Conservation (phyloP, 192 early-diverging fungal species). For the Rhizophagus clarus region DNA sequence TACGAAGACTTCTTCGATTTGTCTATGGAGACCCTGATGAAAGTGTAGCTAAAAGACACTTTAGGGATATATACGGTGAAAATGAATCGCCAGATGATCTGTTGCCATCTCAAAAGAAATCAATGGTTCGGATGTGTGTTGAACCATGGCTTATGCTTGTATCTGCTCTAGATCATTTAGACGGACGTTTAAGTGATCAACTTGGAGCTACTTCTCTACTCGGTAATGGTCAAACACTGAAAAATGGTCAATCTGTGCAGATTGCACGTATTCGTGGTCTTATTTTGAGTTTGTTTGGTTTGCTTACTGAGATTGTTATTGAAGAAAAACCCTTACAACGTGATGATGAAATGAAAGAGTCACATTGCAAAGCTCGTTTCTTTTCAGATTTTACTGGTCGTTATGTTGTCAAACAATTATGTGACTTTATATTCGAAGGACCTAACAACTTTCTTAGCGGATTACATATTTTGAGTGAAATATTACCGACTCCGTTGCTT, state of each 20-base stretch:
- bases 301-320: conserved; percentile 20
- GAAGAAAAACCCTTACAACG: not conserved
- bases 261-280: conserved; percentile 31
- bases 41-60: conserved; percentile 29
- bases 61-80: conserved; percentile 28
- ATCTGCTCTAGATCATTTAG: conserved; percentile 33
- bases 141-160: conserved; percentile 27
- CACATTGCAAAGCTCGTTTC: not conserved
- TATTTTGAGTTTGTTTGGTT: conserved; percentile 19
- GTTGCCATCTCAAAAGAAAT: conserved; percentile 33
- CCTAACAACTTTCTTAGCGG: conserved; percentile 35
- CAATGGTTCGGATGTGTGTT: conserved; percentile 29
- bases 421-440: conserved; percentile 31
- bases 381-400: conserved; percentile 33
- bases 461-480: conserved; percentile 25
- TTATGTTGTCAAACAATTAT: conserved; percentile 21
- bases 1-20: conserved; percentile 8
- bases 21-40: conserved; percentile 16
- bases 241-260: conserved; percentile 29
- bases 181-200: conserved; percentile 32
- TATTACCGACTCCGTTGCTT: conserved; percentile 20
- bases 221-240: not conserved
- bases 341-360: not conserved
- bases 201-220: conserved; percentile 28
- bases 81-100: conserved; percentile 28